Base-by-base conservation (phyloP, 768 basidiomycete species). In the Jaapia argillacea region DNA sequence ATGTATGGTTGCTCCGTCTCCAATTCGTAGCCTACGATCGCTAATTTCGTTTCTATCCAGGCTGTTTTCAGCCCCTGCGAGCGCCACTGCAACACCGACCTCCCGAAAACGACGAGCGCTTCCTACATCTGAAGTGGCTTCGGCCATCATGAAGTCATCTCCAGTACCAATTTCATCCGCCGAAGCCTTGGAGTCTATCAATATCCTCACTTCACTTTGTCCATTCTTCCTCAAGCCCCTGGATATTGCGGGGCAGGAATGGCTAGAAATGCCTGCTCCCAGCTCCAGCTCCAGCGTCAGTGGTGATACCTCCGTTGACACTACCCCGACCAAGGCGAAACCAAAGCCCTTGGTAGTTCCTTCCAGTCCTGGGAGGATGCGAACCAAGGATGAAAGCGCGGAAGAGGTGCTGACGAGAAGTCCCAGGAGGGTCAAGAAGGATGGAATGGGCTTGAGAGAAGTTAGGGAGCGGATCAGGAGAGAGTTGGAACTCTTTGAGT, bases 401-500 rank as follows among this genome's bases (percentile, higher is more conserved):
- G 62, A 72, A 45, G 77, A 79, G 57, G 52, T 87, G 16, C 59
- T 78, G 13, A 77, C 69, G 22, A 69, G 85, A 38, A 89, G 86
- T 58, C 87, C 87, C 5, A 75, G 74, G 44, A 66, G 75, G 47
- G 79, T 90, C 26, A 82, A 77, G 55, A 70, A 68, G 22, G 84
- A 87, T 54, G 71, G 65, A 4, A 82, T 85, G 24, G 85, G 86
- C 0, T 66, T 90, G 51, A 71, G 87, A 28, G 75, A 85, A 57
- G 86, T 89, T 24, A 67, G 86, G 45, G 87, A 90, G 61, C 80
- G 85, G 54, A 85, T 90, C 55, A 72, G 85, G 52, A 68, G 71
- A 49, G 87, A 89, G 64, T 63, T 89, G 52, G 85, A 88, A 61
- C 58, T 80, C 49, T 68, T 78, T 42, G 84, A 85, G 44, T 69